A percentile compares a stretch with the other conserved stretches of the same genome.
Evolutionary conservation across 1,284 basidiomycete species (phyloP).

Genomic region (Mycocalia duriaeana): DNA sequence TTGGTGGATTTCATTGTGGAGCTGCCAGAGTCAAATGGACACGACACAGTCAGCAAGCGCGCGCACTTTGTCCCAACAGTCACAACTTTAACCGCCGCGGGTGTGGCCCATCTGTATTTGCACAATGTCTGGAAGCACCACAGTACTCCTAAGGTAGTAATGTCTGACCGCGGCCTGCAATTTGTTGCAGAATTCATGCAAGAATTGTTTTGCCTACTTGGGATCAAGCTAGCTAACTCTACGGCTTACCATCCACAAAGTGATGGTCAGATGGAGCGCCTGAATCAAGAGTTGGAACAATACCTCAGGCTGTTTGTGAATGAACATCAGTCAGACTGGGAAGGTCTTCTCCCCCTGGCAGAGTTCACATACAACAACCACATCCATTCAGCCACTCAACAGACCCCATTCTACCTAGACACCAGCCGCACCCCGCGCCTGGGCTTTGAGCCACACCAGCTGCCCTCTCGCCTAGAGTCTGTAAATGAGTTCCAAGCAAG

Average conservation of each 20-base stretch:
- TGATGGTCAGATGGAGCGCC: conserved; percentile 26
- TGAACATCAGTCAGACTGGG: conserved; percentile 26
- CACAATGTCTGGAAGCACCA: conserved; percentile 27
- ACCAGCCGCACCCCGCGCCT: not conserved
- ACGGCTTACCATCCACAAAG: conserved; percentile 19
- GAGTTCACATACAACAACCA: conserved; percentile 10
- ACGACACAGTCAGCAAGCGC: conserved; percentile 29
- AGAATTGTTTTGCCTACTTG: conserved; percentile 19
- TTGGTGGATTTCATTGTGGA: conserved; percentile 32
- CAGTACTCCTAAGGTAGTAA: conserved; percentile 27
- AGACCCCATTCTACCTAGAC: conserved; percentile 5
- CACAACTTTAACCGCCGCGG: conserved; percentile 20
- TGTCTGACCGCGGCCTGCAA: conserved; percentile 30
- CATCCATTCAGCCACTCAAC: conserved; percentile 1
- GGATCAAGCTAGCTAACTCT: conserved; percentile 19
- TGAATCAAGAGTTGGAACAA: conserved; percentile 31
- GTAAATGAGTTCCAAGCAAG: not conserved
- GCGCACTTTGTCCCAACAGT: conserved; percentile 22
- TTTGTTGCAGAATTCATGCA: conserved; percentile 29
- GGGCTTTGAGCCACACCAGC: not conserved
- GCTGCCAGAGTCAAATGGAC: conserved; percentile 28
- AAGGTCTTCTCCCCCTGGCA: conserved; percentile 3
- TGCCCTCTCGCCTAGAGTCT: not conserved
- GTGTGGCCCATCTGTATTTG: conserved; percentile 18
- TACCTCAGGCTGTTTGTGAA: conserved; percentile 25